Base-by-base conservation (phyloP, 176 grass and related monocot species). In the Rhipidocladum racemiflorum region DNA sequence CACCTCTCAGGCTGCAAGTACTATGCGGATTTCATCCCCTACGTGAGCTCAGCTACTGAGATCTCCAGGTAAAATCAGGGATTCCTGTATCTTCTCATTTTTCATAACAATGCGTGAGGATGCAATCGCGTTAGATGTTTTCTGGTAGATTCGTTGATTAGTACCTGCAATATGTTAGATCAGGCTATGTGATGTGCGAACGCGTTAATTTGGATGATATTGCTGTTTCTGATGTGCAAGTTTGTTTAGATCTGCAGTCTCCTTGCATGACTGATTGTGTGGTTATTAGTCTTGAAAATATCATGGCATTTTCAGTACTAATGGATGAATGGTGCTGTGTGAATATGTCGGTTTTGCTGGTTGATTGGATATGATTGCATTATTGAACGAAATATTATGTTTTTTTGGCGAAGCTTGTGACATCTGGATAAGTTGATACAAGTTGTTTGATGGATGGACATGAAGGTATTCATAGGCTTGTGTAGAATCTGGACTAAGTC, bases 11-110 rank as follows among this genome's bases (percentile, higher is more conserved):
- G 39, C 15, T 25, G 2, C 4, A 38, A 17, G 0, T 78, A 82
- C 55, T 38, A 15, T 13, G n/a, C 29, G 0, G 76, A 84, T 51
- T 92, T 96, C 74, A 77, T 96, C 43, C 93, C 93, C 9, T 96
- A 84, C 76, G 75, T 91, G 17, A 59, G 80, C 46, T 79, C 93
- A 0, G 24, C 75, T 2, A 27, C 85, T 4, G 70, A 85, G 1
- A 70, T 91, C 74, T 57, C 30, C 60, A 86, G 70, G 93, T 92
- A 84, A 27, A 6, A 15, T 6, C 38, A 49, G 20, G 23, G 3
- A 20, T 51, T 63, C 32, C 60, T 23, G 21, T n/a, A 48, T 27
- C 30, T 18, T 66, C 13, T 65, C 68, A 11, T 24, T 25, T 80
- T 74, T 36, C 42, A 65, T 79, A 36, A 34, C 65, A n/a, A 9